Evolutionary conservation across 2,329 filamentous ascomycete species (phyloP).

Genomic region (Aspergillus japonicus): DNA sequence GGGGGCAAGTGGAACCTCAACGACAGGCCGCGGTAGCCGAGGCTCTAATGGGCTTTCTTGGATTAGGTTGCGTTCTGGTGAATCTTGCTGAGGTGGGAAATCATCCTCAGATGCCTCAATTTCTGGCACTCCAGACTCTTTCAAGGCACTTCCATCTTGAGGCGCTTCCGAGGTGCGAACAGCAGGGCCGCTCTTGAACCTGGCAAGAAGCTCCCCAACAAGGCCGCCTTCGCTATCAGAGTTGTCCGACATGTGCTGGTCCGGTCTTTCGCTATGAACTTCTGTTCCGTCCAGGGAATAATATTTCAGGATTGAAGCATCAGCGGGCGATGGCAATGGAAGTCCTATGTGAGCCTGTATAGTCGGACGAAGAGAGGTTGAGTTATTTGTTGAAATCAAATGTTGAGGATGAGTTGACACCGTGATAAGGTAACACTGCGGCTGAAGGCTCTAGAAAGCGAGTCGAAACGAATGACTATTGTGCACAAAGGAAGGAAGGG

Average conservation of each 20-base stretch:
- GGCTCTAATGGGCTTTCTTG: background rate
- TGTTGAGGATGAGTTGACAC: background rate
- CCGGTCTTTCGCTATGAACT: too few relatives aligned
- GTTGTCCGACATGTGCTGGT: background rate
- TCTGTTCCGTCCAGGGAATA: background rate
- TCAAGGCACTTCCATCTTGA: background rate
- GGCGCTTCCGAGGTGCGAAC: background rate
- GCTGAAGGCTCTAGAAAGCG: background rate
- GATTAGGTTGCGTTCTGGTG: background rate
- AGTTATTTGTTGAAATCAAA: background rate
- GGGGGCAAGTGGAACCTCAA: slow-evolving; percentile 33
- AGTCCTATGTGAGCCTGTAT: background rate
- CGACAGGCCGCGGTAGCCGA: background rate
- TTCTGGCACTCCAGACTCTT: too few relatives aligned
- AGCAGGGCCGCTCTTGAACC: slow-evolving; percentile 8
- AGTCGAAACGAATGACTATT: background rate
- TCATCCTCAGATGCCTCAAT: background rate
- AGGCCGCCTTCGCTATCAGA: slow-evolving; percentile 15
- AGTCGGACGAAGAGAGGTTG: background rate
- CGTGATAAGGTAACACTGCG: background rate
- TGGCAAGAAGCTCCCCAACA: slow-evolving; percentile 21
- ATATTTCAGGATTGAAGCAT: background rate
- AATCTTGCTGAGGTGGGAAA: background rate
- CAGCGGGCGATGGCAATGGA: background rate
- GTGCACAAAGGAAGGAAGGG: background rate